A percentile compares a stretch with the other conserved stretches of the same genome.
Conservation (phyloP, 768 basidiomycete species). For the Pulveroboletus ravenelii region DNA sequence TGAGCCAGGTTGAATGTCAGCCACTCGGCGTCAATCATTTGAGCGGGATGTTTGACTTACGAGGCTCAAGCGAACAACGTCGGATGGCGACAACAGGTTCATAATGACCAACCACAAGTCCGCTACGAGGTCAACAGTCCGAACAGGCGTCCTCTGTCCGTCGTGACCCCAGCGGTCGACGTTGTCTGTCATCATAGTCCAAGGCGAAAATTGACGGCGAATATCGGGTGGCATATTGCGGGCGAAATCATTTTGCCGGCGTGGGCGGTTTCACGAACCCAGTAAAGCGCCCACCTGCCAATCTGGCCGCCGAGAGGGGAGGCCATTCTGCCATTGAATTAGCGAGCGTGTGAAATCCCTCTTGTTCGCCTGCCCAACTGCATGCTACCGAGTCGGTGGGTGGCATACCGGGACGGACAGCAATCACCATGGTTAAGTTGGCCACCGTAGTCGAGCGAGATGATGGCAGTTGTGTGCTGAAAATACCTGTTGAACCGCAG, state of each 20-base stretch:
- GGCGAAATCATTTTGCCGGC: no score
- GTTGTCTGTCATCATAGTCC: not conserved
- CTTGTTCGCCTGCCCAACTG: no score
- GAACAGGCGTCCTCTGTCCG: not conserved
- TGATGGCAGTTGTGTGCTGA: conserved; percentile 17
- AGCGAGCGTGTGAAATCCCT: no score
- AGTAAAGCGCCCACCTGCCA: no score
- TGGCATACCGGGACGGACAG: no score
- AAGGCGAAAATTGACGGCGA: not conserved
- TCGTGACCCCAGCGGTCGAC: no score
- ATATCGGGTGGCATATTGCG: no score
- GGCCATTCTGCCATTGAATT: no score
- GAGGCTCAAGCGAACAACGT: conserved; percentile 21
- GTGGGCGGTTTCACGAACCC: no score
- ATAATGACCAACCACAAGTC: conserved; percentile 30
- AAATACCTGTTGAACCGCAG: conserved; percentile 11
- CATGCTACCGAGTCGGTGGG: no score
- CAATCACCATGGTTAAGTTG: not conserved
- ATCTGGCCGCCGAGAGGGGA: no score
- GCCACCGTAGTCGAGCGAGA: conserved; percentile 19
- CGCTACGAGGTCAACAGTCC: conserved; percentile 16
- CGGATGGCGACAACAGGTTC: conserved; percentile 21
- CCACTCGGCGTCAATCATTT: not conserved
- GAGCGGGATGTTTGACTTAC: conserved; percentile 12
- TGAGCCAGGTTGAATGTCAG: not conserved